phyloP scores from a whole-genome alignment of 2,329 filamentous ascomycete genomes.

The Lomentospora prolificans region DNA sequence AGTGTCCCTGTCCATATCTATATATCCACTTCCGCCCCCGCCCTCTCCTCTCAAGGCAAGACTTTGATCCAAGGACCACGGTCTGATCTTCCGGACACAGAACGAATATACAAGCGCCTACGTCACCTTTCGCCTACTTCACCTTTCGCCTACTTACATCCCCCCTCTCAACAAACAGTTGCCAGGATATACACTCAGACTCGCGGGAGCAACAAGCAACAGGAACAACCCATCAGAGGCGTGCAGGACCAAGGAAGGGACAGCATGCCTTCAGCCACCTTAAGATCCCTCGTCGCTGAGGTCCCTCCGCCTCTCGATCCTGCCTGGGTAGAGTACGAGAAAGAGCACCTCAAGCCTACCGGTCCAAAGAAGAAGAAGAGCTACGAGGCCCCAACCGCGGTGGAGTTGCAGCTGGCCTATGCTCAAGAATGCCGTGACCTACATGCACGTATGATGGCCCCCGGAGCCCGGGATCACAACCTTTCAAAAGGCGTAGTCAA shows the following conservation, averaged over 20 bases:
- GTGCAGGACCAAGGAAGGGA: slow-evolving; percentile 1
- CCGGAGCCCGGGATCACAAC: slow-evolving; percentile 24
- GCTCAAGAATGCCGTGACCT: slow-evolving; percentile 28
- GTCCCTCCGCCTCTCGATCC: slow-evolving; percentile 28
- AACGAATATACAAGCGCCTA: too few species aligned
- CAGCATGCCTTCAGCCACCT: slow-evolving; percentile 4
- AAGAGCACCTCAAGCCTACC: slow-evolving; percentile 17
- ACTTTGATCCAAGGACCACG: background rate
- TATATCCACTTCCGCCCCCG: background rate
- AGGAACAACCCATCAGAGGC: slow-evolving; percentile 11
- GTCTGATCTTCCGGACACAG: background rate
- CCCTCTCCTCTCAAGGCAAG: background rate
- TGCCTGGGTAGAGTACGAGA: slow-evolving; percentile 30
- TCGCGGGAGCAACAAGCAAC: too few species aligned
- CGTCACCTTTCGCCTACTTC: too few species aligned
- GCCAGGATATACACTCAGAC: too few species aligned
- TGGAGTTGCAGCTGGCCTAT: slow-evolving; percentile 29
- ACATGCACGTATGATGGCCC: slow-evolving; percentile 24
- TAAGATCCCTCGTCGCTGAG: slow-evolving; percentile 18
- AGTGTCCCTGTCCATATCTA: background rate
- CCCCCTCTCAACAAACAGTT: too few species aligned
- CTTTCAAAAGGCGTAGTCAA: slow-evolving; percentile 24
- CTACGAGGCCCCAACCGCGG: slow-evolving; percentile 18
- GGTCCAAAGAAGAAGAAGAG: slow-evolving; percentile 16
- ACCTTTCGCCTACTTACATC: too few species aligned